Conservation (phyloP, 257 asterid genomes). For the Scutellaria galericulata region DNA sequence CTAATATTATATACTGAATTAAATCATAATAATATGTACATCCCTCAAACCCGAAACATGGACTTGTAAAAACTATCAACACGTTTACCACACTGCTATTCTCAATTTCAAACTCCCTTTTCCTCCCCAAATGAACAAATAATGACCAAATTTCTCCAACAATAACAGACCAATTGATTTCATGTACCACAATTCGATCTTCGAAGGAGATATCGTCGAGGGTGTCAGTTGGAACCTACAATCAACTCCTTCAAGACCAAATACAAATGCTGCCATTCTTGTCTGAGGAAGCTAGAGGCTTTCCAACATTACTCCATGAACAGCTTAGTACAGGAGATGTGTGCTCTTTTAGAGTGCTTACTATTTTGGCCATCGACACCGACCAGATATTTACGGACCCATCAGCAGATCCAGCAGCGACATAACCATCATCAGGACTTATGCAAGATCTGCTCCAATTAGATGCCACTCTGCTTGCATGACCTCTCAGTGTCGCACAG, state of each 20-base stretch:
- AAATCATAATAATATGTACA: conserved; percentile 30
- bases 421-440: conserved; percentile 84
- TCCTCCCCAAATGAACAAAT: conserved; percentile 32
- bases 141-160: conserved; percentile 24
- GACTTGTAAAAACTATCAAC: conserved; percentile 8
- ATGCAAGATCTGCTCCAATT: conserved; percentile 95
- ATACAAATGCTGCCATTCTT: conserved; percentile 74
- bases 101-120: conserved; percentile 29
- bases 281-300: conserved; percentile 80
- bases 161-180: too few relatives aligned
- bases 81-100: conserved; percentile 19
- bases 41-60: not conserved
- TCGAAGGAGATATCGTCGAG: not conserved
- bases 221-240: not conserved
- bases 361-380: conserved; percentile 57
- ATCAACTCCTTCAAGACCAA: conserved; percentile 49
- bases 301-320: conserved; percentile 86
- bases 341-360: conserved; percentile 83
- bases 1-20: not conserved
- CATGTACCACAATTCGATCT: not conserved
- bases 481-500: conserved; percentile 70
- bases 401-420: conserved; percentile 88
- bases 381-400: conserved; percentile 93
- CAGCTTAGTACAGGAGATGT: conserved; percentile 74
- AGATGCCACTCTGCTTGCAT: conserved; percentile 69